Base-by-base conservation (phyloP, 345 rosid species). In the Psidium friedrichsthalianum region DNA sequence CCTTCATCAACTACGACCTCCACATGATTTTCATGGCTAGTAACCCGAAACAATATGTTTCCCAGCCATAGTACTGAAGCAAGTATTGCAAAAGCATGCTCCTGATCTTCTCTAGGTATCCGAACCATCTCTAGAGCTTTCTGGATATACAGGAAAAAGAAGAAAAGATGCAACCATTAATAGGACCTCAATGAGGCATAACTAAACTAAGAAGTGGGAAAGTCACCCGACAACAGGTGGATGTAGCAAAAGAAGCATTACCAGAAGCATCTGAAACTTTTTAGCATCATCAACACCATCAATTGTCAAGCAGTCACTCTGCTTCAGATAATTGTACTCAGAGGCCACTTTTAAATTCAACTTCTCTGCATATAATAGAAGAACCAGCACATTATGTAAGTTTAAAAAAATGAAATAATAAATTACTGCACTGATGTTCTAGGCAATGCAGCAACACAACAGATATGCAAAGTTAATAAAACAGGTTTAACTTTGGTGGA, bases 11-110 rank as follows among this genome's bases (percentile, higher is more conserved):
- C 89, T 81, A 91, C 89, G 88, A 94, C 98, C 91, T 96, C 98
- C 85, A 94, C 96, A 87, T 96, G 96, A 90, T 92, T 95, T 90
- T 95, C 98, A 32, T 88, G 89, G 92, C 93, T 94, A 85, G 90
- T 92, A 85, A 91, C 94, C 90, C 90, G 90, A 86, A 97, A 97
- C 53, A 94, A 92, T 87, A 96, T 89, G 87, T 97, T 97, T 85
- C 99, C 99, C 44, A 97, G 88, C 98, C 98, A 96, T 74, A 97
- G 88, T 52, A 97, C 93, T 11, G 94, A 95, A n/a, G 98, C 98
- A 89, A 97, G 96, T 92, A 95, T 88, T 83, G 94, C 87, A 92
- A 96, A 97, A 59, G 87, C 90, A 81, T 91, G 92, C 85, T 95
- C 98, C 89, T 95, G 98, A 87, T 93, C 95, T 82, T 94, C 94